Evolutionary conservation across 2,329 filamentous ascomycete species (phyloP).

Genomic region (Penicillium digitatum): DNA sequence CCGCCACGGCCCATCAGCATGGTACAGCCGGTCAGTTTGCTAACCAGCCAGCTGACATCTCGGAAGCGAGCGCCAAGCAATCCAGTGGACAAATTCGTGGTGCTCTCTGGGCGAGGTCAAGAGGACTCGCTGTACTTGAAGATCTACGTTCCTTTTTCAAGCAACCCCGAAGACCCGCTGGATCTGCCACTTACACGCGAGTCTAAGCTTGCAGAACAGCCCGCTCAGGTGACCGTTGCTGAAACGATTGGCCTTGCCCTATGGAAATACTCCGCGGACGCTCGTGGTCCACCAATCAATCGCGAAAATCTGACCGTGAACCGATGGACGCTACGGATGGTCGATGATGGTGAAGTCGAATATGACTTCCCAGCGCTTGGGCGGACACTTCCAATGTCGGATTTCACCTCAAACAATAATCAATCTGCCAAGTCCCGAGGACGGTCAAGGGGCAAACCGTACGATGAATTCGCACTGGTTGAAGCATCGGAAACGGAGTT

Average conservation of each 20-base stretch:
- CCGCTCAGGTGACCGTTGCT: constrained; percentile 52
- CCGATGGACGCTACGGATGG: constrained; percentile 63
- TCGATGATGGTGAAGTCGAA: constrained; percentile 64
- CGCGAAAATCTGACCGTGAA: constrained; percentile 56
- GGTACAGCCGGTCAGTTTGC: constrained; percentile 53
- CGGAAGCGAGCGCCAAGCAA: constrained; percentile 56
- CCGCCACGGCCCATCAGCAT: constrained; percentile 60
- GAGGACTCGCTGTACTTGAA: constrained; percentile 60
- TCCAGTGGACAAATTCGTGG: constrained; percentile 58
- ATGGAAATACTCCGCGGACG: constrained; percentile 60
- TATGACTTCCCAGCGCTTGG: constrained; percentile 61
- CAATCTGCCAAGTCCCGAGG: constrained; percentile 52
- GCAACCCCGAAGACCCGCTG: constrained; percentile 53
- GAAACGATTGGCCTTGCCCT: constrained; percentile 61
- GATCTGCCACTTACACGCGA: constrained; percentile 56
- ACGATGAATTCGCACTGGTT: constrained; percentile 64
- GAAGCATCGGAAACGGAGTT: constrained; percentile 55
- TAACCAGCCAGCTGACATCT: constrained; percentile 56
- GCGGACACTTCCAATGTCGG: constrained; percentile 55
- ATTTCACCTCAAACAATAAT: constrained; percentile 66
- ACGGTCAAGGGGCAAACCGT: constrained; percentile 59
- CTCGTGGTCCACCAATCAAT: constrained; percentile 51
- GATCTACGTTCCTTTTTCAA: constrained; percentile 59
- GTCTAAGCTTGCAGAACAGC: constrained; percentile 51
- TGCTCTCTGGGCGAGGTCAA: constrained; percentile 58